Conservation (phyloP, 805 yeast species). For the Hanseniaspora guilliermondii region DNA sequence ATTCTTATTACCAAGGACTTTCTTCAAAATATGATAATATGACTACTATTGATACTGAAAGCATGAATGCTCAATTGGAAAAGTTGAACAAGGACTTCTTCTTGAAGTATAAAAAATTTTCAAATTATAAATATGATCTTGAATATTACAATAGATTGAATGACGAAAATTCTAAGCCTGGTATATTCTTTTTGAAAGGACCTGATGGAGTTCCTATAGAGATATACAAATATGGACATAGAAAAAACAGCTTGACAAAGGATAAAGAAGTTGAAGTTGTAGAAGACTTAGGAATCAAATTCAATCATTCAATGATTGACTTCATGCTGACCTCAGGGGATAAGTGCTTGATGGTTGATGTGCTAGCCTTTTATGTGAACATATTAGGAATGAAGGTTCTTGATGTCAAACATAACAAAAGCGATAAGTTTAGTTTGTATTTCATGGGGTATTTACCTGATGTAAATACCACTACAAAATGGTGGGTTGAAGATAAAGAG, state of each 20-base stretch:
- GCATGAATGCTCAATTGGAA: neutral
- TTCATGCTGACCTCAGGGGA: slow-evolving; percentile 25
- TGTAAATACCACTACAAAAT: no score
- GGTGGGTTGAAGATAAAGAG: neutral
- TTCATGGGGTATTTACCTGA: slow-evolving; percentile 52
- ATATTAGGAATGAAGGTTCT: slow-evolving; percentile 71
- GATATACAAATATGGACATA: slow-evolving; percentile 46
- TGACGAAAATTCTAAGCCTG: slow-evolving; percentile 74
- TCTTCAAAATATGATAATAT: slow-evolving; percentile 23
- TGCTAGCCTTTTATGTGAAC: slow-evolving; percentile 66
- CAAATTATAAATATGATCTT: slow-evolving; percentile 19
- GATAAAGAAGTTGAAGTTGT: slow-evolving; percentile 14
- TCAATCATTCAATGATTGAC: slow-evolving; percentile 88
- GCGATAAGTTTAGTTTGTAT: slow-evolving; percentile 71
- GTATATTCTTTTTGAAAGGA: slow-evolving; percentile 88
- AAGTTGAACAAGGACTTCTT: neutral
- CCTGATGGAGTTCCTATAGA: slow-evolving; percentile 98
- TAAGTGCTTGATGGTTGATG: slow-evolving; percentile 46
- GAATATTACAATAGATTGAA: slow-evolving; percentile 65
- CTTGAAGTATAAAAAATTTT: no score
- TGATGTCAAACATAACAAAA: slow-evolving; percentile 41
- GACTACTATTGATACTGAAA: neutral
- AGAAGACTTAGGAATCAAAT: slow-evolving; percentile 24
- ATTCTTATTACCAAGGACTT: slow-evolving; percentile 34
- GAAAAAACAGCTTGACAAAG: slow-evolving; percentile 11